Base-by-base conservation (phyloP, 345 rosid genomes). In the Abelmoschus esculentus region DNA sequence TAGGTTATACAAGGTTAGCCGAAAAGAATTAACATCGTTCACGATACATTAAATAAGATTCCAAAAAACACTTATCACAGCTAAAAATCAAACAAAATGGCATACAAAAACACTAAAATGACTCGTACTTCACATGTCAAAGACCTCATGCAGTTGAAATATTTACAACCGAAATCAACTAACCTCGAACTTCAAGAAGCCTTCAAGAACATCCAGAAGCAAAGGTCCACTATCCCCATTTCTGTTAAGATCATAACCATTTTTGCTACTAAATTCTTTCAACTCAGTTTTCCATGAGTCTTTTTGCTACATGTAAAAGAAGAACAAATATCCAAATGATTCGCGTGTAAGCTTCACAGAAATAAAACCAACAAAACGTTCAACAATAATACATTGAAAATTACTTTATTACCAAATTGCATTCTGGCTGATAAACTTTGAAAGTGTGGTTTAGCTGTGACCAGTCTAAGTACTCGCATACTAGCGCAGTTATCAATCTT, bases 381-480 rank as follows among this genome's bases (percentile, higher is more conserved):
- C 18, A 38, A 71, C 61, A 34, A 54, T 17, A 49, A 75, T 7
- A 66, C 40, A 53, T 47, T 74, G 73, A 70, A 74, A 75, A 66
- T 73, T 80, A 81, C 80, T 66, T 72, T 76, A 88, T 87, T 95
- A 95, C 99, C 99, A 91, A 81, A 89, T 95, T 95, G 79, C 96
- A 90, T 77, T 95, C 97, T 3, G 99, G 98, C 71, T 75, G 89
- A 87, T 87, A 95, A 42, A 95, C 96, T 82, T 90, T 91, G 63
- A 86, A 84, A 0, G 96, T 80, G 79, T 91, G 96, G 61, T 90
- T 91, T 11, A 95, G 93, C 49, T 95, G 90, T 0, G 97, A 96
- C 97, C 97, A 91, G 78, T 95, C 96, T 70, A 95, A 85, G 80
- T 95, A 95, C 79, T 95, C 99, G 70, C 93, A 95, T 61, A 91